Evolutionary conservation across 208 protist species (phyloP).

Genomic region (Acanthamoeba royreba): DNA sequence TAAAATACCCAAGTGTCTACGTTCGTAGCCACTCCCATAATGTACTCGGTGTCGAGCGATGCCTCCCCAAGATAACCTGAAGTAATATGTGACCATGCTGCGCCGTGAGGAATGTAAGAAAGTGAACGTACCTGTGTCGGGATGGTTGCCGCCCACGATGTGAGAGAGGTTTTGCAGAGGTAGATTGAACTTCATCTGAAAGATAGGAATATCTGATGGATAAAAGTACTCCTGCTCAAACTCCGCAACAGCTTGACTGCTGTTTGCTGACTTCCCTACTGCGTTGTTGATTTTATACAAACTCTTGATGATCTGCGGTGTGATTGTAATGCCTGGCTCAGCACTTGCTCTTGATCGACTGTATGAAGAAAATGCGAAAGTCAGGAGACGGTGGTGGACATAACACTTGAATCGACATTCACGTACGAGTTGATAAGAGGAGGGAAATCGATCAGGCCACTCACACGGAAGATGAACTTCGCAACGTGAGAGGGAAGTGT

Average conservation of each 20-base stretch:
- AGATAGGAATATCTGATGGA: neutral
- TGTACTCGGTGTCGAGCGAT: conserved; percentile 12
- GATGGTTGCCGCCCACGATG: neutral
- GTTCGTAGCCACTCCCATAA: neutral
- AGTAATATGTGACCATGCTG: neutral
- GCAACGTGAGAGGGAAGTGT: neutral
- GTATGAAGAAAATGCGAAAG: neutral
- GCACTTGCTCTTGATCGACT: neutral
- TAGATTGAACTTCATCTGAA: neutral
- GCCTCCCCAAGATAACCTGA: neutral
- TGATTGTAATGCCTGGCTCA: neutral
- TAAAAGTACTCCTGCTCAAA: conserved; percentile 15
- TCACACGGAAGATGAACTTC: neutral
- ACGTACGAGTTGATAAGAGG: neutral
- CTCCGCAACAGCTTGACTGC: conserved; percentile 3
- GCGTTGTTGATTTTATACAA: neutral
- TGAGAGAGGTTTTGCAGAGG: neutral
- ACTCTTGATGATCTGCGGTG: neutral
- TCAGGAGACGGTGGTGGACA: neutral
- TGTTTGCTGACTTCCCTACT: neutral
- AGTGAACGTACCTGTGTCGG: neutral
- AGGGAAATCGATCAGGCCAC: neutral
- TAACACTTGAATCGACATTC: no score
- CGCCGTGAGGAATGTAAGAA: neutral
- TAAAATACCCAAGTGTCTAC: neutral